These are phyloP conservation scores for Heliamphora exappendiculata DNA, from an alignment of 148 eudicot species.

Conservation along the genomic window DNA sequence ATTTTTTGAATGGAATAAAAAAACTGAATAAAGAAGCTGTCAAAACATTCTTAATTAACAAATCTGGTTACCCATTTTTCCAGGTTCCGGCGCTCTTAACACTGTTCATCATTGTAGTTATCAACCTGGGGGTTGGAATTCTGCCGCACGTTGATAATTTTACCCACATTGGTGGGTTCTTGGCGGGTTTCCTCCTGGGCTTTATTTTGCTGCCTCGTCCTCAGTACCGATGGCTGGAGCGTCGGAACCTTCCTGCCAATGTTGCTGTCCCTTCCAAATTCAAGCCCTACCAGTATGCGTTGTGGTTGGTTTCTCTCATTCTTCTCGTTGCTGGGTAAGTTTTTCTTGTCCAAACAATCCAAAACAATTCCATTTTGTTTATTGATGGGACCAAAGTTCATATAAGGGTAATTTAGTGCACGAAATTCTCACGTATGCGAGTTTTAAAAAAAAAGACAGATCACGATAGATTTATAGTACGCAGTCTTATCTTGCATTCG, in stretches of 20 bases:
- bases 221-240: conserved; percentile 48
- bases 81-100: conserved; percentile 54
- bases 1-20: too few relatives aligned
- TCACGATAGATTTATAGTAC: too few relatives aligned
- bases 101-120: conserved; percentile 28
- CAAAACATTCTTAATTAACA: too few relatives aligned
- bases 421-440: too few relatives aligned
- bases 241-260: conserved; percentile 25
- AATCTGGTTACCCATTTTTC: too few relatives aligned
- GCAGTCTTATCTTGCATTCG: too few relatives aligned
- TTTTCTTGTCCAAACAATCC: not conserved
- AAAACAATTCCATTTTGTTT: not conserved
- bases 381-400: not conserved
- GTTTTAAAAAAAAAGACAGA: too few relatives aligned
- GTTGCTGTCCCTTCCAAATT: conserved; percentile 42
- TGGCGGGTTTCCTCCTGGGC: conserved; percentile 69
- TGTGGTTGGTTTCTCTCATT: conserved; percentile 42
- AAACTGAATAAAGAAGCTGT: too few relatives aligned
- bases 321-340: conserved; percentile 65
- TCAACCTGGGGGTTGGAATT: conserved; percentile 56
- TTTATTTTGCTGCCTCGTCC: conserved; percentile 63
- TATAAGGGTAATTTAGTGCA: not conserved
- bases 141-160: conserved; percentile 62
- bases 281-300: conserved; percentile 53
- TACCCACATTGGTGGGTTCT: conserved; percentile 61